phyloP scores from a whole-genome alignment of 2,329 filamentous ascomycete genomes.

The Ampelomyces quisqualis region DNA sequence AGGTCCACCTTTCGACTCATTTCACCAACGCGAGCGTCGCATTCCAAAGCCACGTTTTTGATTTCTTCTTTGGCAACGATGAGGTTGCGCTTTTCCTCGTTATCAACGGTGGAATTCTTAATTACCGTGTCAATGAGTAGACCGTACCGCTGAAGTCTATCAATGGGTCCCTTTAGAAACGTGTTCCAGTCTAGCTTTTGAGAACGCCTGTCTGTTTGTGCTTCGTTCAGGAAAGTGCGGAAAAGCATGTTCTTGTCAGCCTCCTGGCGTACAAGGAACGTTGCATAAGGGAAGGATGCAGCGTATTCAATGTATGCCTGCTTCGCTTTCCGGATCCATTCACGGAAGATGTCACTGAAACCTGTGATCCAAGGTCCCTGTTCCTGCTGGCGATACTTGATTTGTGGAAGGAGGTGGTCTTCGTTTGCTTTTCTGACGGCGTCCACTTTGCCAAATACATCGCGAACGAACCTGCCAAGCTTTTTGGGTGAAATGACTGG shows the following conservation, averaged over 20 bases:
- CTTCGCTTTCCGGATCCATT: conserved; percentile 96
- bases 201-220: conserved; percentile 74
- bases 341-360: conserved; percentile 95
- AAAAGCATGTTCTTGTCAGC: conserved; percentile 83
- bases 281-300: conserved; percentile 79
- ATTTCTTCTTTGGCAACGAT: conserved; percentile 87
- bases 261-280: conserved; percentile 80
- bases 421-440: conserved; percentile 88
- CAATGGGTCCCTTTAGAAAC: conserved; percentile 90
- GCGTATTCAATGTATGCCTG: conserved; percentile 90
- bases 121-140: conserved; percentile 80
- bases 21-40: conserved; percentile 88
- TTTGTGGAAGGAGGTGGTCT: conserved; percentile 84
- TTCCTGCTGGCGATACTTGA: conserved; percentile 95
- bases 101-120: conserved; percentile 79
- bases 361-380: conserved; percentile 93
- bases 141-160: conserved; percentile 84
- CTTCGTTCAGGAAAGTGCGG: conserved; percentile 78
- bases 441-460: conserved; percentile 90
- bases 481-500: conserved; percentile 78
- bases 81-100: conserved; percentile 85
- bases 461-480: conserved; percentile 74
- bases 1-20: conserved; percentile 89
- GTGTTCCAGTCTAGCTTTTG: conserved; percentile 90
- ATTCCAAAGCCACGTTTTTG: conserved; percentile 83